phyloP scores from a whole-genome alignment of 108 stramenopile species.

The Bacterosira constricta region DNA sequence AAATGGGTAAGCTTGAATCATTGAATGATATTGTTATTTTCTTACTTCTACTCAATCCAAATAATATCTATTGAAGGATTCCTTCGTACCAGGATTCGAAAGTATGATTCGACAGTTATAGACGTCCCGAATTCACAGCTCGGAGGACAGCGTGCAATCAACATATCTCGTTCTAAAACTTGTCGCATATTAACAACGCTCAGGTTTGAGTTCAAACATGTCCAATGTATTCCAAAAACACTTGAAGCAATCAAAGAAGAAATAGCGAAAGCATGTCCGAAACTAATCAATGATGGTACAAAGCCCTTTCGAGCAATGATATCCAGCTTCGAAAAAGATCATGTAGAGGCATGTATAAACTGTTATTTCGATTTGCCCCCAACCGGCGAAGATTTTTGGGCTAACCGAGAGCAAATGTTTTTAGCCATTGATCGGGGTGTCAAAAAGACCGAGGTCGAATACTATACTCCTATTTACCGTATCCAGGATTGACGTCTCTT shows the following conservation, averaged over 20 bases:
- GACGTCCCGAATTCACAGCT: constrained; percentile 25
- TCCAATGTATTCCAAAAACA: constrained; percentile 14
- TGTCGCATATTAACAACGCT: constrained; percentile 11
- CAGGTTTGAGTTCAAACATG: constrained; percentile 11
- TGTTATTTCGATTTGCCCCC: constrained; percentile 45
- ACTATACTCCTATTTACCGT: constrained; percentile 15
- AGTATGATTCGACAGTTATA: constrained; percentile 7
- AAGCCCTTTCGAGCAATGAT: constrained; percentile 55
- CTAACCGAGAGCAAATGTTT: constrained; percentile 47
- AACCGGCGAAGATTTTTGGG: constrained; percentile 48
- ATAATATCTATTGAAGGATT: not conserved
- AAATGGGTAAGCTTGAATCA: constrained; percentile 44
- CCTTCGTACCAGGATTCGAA: constrained; percentile 17
- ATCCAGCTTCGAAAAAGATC: constrained; percentile 41
- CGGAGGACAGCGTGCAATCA: constrained; percentile 1
- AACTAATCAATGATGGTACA: constrained; percentile 15
- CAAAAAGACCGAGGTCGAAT: constrained; percentile 38
- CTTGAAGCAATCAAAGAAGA: constrained; percentile 14
- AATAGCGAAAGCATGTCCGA: constrained; percentile 21
- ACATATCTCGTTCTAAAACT: not conserved
- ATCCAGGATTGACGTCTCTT: not conserved
- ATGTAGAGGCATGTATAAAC: constrained; percentile 49
- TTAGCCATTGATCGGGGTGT: constrained; percentile 52
- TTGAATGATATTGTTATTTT: too few species aligned
- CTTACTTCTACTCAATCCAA: not conserved